A percentile compares a stretch with the other conserved stretches of the same genome.
Evolutionary conservation across 192 early-diverging fungal genomes (phyloP).

Genomic region (Coemansia reversa): DNA sequence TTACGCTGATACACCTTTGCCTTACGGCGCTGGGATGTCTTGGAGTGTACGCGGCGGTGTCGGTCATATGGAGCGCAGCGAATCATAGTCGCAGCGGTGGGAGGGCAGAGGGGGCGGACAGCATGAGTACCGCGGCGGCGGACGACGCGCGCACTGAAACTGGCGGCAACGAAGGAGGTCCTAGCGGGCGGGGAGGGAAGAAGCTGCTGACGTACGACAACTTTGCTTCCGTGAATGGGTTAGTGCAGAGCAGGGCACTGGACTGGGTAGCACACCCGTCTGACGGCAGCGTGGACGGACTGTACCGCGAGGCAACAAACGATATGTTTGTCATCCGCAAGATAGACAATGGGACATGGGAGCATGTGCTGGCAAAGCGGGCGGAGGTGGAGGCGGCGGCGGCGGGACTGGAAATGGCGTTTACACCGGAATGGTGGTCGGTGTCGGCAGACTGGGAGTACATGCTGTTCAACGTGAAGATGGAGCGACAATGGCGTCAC

Average conservation of each 20-base stretch:
- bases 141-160: neutral
- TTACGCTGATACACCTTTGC: slow-evolving; percentile 31
- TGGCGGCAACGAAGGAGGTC: slow-evolving; percentile 1
- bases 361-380: slow-evolving; percentile 25
- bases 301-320: slow-evolving; percentile 29
- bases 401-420: slow-evolving; percentile 19
- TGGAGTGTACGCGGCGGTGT: slow-evolving; percentile 23
- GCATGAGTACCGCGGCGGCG: neutral
- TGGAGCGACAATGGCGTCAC: slow-evolving; percentile 76
- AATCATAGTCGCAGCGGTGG: neutral
- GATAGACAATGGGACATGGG: slow-evolving; percentile 39
- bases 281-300: slow-evolving; percentile 38
- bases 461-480: slow-evolving; percentile 69
- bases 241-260: slow-evolving; percentile 34
- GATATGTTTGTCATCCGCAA: slow-evolving; percentile 28
- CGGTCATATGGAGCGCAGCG: slow-evolving; percentile 23
- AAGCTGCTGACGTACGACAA: slow-evolving; percentile 47
- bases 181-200: slow-evolving; percentile 32
- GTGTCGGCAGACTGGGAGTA: slow-evolving; percentile 81
- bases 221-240: slow-evolving; percentile 17
- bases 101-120: slow-evolving; percentile 3
- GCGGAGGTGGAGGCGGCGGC: slow-evolving; percentile 33
- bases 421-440: slow-evolving; percentile 53
- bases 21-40: slow-evolving; percentile 34
- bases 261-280: slow-evolving; percentile 50